phyloP scores from a whole-genome alignment of 2,329 filamentous ascomycete genomes.

The Fusarium buharicum region DNA sequence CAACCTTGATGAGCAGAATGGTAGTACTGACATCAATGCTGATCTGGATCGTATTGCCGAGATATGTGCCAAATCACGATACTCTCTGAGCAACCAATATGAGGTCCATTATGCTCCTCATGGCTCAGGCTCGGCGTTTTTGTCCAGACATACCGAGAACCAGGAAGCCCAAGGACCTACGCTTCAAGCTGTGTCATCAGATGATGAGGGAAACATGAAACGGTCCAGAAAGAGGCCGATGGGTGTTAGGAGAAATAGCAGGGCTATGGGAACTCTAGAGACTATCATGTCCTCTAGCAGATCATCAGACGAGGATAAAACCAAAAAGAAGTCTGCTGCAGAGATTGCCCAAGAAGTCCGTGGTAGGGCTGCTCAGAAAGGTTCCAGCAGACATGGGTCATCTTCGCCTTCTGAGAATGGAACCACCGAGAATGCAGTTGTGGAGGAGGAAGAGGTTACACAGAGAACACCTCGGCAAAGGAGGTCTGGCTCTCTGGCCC shows the following conservation, averaged over 20 bases:
- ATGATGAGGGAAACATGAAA: slow-evolving; percentile 61
- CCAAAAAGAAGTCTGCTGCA: slow-evolving; percentile 68
- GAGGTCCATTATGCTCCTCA: slow-evolving; percentile 73
- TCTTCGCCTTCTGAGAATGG: slow-evolving; percentile 48
- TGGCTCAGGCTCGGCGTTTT: slow-evolving; percentile 64
- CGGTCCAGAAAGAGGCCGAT: slow-evolving; percentile 55
- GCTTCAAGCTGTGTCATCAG: slow-evolving; percentile 66
- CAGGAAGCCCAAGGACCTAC: slow-evolving; percentile 60
- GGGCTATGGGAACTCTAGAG: slow-evolving; percentile 70
- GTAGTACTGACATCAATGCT: slow-evolving; percentile 60
- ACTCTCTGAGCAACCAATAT: slow-evolving; percentile 74
- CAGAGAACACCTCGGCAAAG: slow-evolving; percentile 41
- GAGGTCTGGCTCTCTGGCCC: slow-evolving; percentile 50
- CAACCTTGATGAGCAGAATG: slow-evolving; percentile 59
- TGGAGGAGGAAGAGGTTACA: slow-evolving; percentile 30
- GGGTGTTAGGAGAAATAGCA: slow-evolving; percentile 58
- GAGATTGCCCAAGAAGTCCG: slow-evolving; percentile 66
- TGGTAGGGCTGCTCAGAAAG: slow-evolving; percentile 58
- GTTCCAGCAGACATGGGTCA: slow-evolving; percentile 47
- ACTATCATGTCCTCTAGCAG: slow-evolving; percentile 74
- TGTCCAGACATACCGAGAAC: slow-evolving; percentile 47
- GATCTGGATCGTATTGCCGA: slow-evolving; percentile 73
- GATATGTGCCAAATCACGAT: slow-evolving; percentile 72
- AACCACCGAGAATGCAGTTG: slow-evolving; percentile 42
- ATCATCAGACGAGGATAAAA: slow-evolving; percentile 70